Percentiles rank a stretch among this genome's conserved stretches.
phyloP scores from a whole-genome alignment of 176 grass and related monocot species.

The Oryza australiensis region DNA sequence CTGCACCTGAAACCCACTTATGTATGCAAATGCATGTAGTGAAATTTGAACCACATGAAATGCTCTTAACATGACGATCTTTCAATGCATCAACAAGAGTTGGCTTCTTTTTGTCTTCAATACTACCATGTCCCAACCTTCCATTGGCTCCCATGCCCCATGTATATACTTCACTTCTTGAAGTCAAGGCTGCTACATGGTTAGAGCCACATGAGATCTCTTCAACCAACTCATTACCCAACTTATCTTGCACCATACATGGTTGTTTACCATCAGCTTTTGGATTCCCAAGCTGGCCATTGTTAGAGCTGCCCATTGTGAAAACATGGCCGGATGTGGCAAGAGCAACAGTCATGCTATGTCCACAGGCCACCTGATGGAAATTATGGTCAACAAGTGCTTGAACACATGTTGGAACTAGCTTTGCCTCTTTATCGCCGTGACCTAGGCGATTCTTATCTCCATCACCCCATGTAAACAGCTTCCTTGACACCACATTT shows the following conservation, averaged over 20 bases:
- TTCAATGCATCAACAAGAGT: slow-evolving; percentile 78
- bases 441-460: slow-evolving; percentile 84
- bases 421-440: slow-evolving; percentile 70
- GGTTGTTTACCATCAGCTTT: slow-evolving; percentile 74
- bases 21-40: slow-evolving; percentile 99
- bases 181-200: slow-evolving; percentile 75
- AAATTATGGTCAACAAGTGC: slow-evolving; percentile 83
- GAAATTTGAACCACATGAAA: slow-evolving; percentile 97
- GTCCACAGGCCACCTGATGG: slow-evolving; percentile 81
- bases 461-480: slow-evolving; percentile 96
- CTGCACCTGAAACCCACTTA: slow-evolving; percentile 90
- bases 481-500: slow-evolving; percentile 59
- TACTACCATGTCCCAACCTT: slow-evolving; percentile 80
- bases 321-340: slow-evolving; percentile 87
- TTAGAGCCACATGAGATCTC: slow-evolving; percentile 70
- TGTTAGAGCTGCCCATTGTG: slow-evolving; percentile 75
- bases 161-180: slow-evolving; percentile 88
- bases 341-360: slow-evolving; percentile 79
- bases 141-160: slow-evolving; percentile 97
- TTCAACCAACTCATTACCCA: slow-evolving; percentile 64
- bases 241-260: slow-evolving; percentile 66
- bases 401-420: slow-evolving; percentile 71
- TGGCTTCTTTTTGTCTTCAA: slow-evolving; percentile 70
- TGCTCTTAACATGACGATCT: slow-evolving; percentile 90
- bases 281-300: slow-evolving; percentile 85